Percentiles rank a stretch among this genome's conserved stretches.
Evolutionary conservation across 2,329 filamentous ascomycete species (phyloP).

Genomic region (Cercospora beticola): DNA sequence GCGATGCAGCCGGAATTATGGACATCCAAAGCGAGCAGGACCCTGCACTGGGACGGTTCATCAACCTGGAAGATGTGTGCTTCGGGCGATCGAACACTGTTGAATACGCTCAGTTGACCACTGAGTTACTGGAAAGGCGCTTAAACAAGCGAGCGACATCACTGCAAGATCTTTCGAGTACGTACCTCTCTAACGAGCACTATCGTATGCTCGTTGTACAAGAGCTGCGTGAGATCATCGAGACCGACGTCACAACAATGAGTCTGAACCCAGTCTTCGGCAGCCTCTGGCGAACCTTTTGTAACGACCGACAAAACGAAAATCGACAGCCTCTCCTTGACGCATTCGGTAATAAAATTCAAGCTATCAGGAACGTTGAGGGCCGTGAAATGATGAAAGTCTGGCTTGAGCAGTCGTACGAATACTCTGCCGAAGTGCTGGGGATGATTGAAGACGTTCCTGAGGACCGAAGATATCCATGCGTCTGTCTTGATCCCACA

Average conservation of each 20-base stretch:
- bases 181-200: slow-evolving; percentile 4
- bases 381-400: slow-evolving; percentile 16
- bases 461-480: slow-evolving; percentile 9
- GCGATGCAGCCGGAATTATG: not conserved
- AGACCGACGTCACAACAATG: slow-evolving; percentile 15
- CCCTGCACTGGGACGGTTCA: not conserved
- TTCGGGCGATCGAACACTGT: not conserved
- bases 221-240: slow-evolving; percentile 16
- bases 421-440: slow-evolving; percentile 19
- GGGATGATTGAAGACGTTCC: slow-evolving; percentile 16
- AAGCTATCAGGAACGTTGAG: slow-evolving; percentile 5
- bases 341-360: slow-evolving; percentile 15
- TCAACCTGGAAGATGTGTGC: not conserved
- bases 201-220: slow-evolving; percentile 11
- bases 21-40: slow-evolving; percentile 4
- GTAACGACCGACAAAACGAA: slow-evolving; percentile 15
- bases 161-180: slow-evolving; percentile 9
- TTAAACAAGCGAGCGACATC: slow-evolving; percentile 4
- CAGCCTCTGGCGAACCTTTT: slow-evolving; percentile 18
- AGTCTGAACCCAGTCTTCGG: slow-evolving; percentile 23
- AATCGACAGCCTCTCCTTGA: slow-evolving; percentile 15
- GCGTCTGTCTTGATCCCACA: slow-evolving; percentile 20
- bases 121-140: not conserved
- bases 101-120: not conserved
- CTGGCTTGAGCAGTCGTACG: slow-evolving; percentile 22